Percentiles rank a stretch among this genome's conserved stretches.
These are phyloP conservation scores for Microbotryomycetes sp. DNA, from an alignment of 1,284 basidiomycete genomes.

Conservation along the genomic window DNA sequence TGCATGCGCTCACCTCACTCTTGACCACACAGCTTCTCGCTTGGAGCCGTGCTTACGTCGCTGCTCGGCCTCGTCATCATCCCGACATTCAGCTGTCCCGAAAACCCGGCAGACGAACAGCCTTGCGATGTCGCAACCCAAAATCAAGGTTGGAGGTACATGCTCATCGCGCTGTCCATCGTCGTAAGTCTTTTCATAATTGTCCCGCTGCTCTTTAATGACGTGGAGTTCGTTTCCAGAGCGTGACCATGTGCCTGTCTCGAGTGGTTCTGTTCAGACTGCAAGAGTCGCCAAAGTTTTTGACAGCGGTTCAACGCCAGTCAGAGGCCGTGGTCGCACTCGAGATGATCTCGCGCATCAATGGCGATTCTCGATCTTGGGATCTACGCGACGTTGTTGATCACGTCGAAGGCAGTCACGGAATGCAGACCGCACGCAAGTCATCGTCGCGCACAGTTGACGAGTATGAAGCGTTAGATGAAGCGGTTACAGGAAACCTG, in stretches of 20 bases:
- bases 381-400: conserved; percentile 66
- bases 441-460: background rate
- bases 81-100: conserved; percentile 64
- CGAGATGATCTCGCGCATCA: conserved; percentile 72
- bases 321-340: conserved; percentile 75
- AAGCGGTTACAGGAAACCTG: no score
- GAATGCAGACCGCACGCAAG: background rate
- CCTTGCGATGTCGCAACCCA: conserved; percentile 58
- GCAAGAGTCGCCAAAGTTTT: conserved; percentile 74
- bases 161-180: conserved; percentile 63
- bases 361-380: conserved; percentile 62
- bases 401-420: conserved; percentile 6
- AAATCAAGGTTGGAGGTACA: conserved; percentile 80
- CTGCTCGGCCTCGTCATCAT: conserved; percentile 68
- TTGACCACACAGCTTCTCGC: conserved; percentile 56
- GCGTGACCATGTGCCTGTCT: conserved; percentile 67
- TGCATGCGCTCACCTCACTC: background rate
- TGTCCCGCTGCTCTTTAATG: background rate
- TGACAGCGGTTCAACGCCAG: conserved; percentile 72
- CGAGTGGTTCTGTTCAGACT: conserved; percentile 83
- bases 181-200: conserved; percentile 49
- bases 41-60: conserved; percentile 78
- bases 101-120: conserved; percentile 28
- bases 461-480: background rate
- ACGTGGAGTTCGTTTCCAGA: conserved; percentile 49